phyloP scores from a whole-genome alignment of 495 filamentous ascomycete species.

The Podospora pseudocomata region DNA sequence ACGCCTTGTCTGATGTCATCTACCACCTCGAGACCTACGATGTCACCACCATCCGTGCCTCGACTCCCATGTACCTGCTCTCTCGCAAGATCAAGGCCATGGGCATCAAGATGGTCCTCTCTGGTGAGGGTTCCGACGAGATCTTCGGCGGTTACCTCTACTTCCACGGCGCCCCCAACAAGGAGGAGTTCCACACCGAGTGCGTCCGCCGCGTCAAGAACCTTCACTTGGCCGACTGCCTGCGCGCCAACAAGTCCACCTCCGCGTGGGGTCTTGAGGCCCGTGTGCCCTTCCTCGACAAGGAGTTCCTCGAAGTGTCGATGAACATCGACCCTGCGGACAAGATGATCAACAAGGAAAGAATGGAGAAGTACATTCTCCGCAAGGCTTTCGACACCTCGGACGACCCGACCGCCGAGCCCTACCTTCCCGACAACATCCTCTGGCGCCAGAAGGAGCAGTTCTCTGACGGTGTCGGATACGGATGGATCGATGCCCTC shows the following conservation, averaged over 20 bases:
- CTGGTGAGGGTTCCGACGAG: conserved; percentile 93
- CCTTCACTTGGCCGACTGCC: conserved; percentile 89
- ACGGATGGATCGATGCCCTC: conserved; percentile 96
- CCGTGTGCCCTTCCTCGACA: conserved; percentile 96
- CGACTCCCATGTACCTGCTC: conserved; percentile 97
- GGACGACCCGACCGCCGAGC: conserved; percentile 68
- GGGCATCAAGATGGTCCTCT: conserved; percentile 98
- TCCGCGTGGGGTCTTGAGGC: conserved; percentile 98
- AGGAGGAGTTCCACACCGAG: conserved; percentile 88
- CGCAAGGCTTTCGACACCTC: conserved; percentile 94
- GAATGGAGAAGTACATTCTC: conserved; percentile 95
- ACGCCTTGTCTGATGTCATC: conserved; percentile 94
- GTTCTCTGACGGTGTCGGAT: conserved; percentile 96
- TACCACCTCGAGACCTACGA: conserved; percentile 97
- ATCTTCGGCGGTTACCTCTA: conserved; percentile 98
- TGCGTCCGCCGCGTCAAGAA: conserved; percentile 90
- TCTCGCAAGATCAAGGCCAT: conserved; percentile 98
- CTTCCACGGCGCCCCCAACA: conserved; percentile 90
- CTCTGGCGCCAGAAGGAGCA: conserved; percentile 99
- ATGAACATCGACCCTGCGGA: conserved; percentile 93
- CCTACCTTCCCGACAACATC: conserved; percentile 92
- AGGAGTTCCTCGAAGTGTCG: conserved; percentile 82
- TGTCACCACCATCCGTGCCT: conserved; percentile 96
- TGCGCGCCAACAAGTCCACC: conserved; percentile 98
- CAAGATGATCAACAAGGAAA: conserved; percentile 89